phyloP scores from a whole-genome alignment of 305 asterid genomes.

The Fraxinus angustifolia region DNA sequence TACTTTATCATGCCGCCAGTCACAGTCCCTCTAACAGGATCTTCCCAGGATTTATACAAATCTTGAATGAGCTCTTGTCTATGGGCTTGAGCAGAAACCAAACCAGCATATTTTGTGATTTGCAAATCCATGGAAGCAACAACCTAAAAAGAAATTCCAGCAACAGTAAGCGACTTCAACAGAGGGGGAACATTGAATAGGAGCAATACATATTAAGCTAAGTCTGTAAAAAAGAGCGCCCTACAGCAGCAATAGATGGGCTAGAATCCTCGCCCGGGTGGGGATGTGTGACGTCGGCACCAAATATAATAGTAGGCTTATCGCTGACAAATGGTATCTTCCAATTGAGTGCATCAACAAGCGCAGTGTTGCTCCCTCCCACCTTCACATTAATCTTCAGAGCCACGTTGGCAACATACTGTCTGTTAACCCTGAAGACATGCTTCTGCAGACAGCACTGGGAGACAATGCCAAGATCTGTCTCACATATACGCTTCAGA shows the following conservation, averaged over 20 bases:
- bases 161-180: not conserved
- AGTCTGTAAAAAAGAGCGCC: slow-evolving; percentile 1
- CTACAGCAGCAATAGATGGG: slow-evolving; percentile 97
- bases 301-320: slow-evolving; percentile 85
- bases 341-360: slow-evolving; percentile 76
- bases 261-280: slow-evolving; percentile 99
- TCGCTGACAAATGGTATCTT: slow-evolving; percentile 91
- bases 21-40: slow-evolving; percentile 73
- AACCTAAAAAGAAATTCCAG: slow-evolving; percentile 49
- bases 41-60: slow-evolving; percentile 79
- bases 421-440: slow-evolving; percentile 76
- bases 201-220: not conserved
- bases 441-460: slow-evolving; percentile 94
- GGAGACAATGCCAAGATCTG: slow-evolving; percentile 89
- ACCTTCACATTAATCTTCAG: slow-evolving; percentile 89
- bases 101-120: slow-evolving; percentile 83
- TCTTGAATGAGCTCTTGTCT: slow-evolving; percentile 95
- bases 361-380: slow-evolving; percentile 91
- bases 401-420: slow-evolving; percentile 87
- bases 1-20: slow-evolving; percentile 97
- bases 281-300: slow-evolving; percentile 98
- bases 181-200: not conserved
- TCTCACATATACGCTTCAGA: slow-evolving; percentile 86
- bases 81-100: slow-evolving; percentile 94
- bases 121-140: slow-evolving; percentile 99